A percentile compares a stretch with the other conserved stretches of the same genome.
Conservation (phyloP, 768 basidiomycete species). For the Peribolospora baueri region DNA sequence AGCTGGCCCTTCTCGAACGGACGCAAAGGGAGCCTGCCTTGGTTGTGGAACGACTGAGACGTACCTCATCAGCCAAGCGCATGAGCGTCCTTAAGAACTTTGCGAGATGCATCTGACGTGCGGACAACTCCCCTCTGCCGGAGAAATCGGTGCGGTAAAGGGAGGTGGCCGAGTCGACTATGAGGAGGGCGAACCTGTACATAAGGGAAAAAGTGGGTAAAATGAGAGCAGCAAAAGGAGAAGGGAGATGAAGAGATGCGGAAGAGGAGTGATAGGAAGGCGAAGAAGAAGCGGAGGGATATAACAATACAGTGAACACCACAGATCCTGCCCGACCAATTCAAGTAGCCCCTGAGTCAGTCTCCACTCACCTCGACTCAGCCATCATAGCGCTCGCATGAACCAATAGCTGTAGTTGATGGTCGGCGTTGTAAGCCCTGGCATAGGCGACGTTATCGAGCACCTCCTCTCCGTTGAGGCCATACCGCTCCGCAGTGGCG, state of each 20-base stretch:
- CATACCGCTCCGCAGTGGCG: slow-evolving; percentile 82
- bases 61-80: slow-evolving; percentile 82
- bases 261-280: not conserved
- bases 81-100: slow-evolving; percentile 84
- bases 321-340: no score
- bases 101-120: slow-evolving; percentile 81
- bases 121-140: slow-evolving; percentile 82
- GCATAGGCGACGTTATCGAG: slow-evolving; percentile 97
- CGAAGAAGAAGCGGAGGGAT: not conserved
- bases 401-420: slow-evolving; percentile 69
- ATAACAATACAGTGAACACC: no score
- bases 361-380: slow-evolving; percentile 54
- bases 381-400: slow-evolving; percentile 97
- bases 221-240: not conserved
- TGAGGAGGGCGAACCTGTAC: slow-evolving; percentile 70
- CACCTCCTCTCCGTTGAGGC: slow-evolving; percentile 93
- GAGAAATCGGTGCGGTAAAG: slow-evolving; percentile 87
- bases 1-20: no score
- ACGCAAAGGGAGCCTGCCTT: no score
- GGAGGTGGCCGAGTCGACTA: slow-evolving; percentile 89
- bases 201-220: not conserved
- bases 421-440: slow-evolving; percentile 93
- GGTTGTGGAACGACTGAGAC: slow-evolving; percentile 8
- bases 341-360: not conserved
- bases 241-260: not conserved